phyloP scores from a whole-genome alignment of 306 rosid genomes.

The Betula pendula region DNA sequence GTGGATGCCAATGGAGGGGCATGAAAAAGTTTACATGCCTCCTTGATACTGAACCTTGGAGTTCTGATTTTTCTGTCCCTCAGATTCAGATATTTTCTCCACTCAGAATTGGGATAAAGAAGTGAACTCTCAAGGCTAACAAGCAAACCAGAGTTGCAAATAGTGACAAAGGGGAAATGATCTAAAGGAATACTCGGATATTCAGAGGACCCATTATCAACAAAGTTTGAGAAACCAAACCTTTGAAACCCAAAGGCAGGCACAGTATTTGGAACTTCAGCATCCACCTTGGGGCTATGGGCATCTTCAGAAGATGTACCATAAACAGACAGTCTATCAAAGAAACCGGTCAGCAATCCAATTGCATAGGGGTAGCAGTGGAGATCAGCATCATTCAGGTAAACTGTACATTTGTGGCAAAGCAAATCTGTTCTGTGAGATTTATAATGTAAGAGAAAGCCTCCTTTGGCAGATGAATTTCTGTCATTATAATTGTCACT shows the following conservation, averaged over 20 bases:
- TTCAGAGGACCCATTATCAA: constrained; percentile 59
- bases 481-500: constrained; percentile 40
- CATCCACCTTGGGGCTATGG: constrained; percentile 26
- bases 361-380: constrained; percentile 72
- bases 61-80: constrained; percentile 50
- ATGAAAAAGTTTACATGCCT: constrained; percentile 34
- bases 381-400: constrained; percentile 58
- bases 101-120: constrained; percentile 50
- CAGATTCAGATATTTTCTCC: constrained; percentile 66
- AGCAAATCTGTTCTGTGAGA: constrained; percentile 40
- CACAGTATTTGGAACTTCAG: constrained; percentile 31
- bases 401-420: constrained; percentile 38
- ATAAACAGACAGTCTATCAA: constrained; percentile 48
- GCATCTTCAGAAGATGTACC: constrained; percentile 33
- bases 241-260: constrained; percentile 48
- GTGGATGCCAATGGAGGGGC: constrained; percentile 34
- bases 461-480: constrained; percentile 36
- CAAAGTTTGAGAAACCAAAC: constrained; percentile 89
- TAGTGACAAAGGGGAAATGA: constrained; percentile 73
- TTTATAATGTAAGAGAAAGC: constrained; percentile 60
- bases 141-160: constrained; percentile 61
- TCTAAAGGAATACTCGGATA: constrained; percentile 71
- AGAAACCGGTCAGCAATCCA: constrained; percentile 58
- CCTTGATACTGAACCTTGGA: constrained; percentile 32
- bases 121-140: constrained; percentile 59